These are phyloP conservation scores for Candida dubliniensis DNA, from an alignment of 1,139 yeast species.

Conservation along the genomic window DNA sequence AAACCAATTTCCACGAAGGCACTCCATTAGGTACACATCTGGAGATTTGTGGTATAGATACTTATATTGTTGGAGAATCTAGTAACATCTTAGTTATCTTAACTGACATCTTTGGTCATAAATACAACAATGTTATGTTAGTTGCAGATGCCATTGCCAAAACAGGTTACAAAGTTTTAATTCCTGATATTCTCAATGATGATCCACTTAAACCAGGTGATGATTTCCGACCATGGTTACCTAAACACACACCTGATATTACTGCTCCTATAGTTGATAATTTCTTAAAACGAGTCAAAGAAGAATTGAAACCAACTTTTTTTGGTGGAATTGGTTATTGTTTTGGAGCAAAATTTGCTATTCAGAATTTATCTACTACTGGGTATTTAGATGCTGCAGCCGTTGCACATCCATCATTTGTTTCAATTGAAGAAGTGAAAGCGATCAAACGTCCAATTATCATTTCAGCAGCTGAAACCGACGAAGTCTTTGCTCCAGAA, in stretches of 20 bases:
- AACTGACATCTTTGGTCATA: slow-evolving; percentile 70
- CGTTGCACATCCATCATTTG: slow-evolving; percentile 78
- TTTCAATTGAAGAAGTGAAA: slow-evolving; percentile 61
- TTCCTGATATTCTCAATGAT: slow-evolving; percentile 71
- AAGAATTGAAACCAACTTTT: slow-evolving; percentile 49
- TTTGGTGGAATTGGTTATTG: slow-evolving; percentile 75
- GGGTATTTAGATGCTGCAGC: slow-evolving; percentile 64
- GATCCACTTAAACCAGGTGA: slow-evolving; percentile 39
- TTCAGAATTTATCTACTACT: slow-evolving; percentile 50
- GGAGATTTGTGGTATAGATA: slow-evolving; percentile 45
- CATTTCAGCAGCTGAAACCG: slow-evolving; percentile 74
- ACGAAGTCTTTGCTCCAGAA: slow-evolving; percentile 60
- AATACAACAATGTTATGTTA: slow-evolving; percentile 53
- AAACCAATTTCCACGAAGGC: slow-evolving; percentile 51
- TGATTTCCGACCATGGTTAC: slow-evolving; percentile 51
- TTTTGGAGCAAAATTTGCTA: slow-evolving; percentile 73
- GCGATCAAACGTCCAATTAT: slow-evolving; percentile 59
- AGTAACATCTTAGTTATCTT: slow-evolving; percentile 54
- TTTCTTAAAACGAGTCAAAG: slow-evolving; percentile 44
- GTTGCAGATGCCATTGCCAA: slow-evolving; percentile 72
- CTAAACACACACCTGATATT: slow-evolving; percentile 49
- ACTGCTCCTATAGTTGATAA: slow-evolving; percentile 41
- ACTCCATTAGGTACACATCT: slow-evolving; percentile 44
- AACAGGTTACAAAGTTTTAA: slow-evolving; percentile 51
- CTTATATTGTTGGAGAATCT: slow-evolving; percentile 56